phyloP scores from a whole-genome alignment of 2,329 filamentous ascomycete genomes.

The Coniochaeta sp. region DNA sequence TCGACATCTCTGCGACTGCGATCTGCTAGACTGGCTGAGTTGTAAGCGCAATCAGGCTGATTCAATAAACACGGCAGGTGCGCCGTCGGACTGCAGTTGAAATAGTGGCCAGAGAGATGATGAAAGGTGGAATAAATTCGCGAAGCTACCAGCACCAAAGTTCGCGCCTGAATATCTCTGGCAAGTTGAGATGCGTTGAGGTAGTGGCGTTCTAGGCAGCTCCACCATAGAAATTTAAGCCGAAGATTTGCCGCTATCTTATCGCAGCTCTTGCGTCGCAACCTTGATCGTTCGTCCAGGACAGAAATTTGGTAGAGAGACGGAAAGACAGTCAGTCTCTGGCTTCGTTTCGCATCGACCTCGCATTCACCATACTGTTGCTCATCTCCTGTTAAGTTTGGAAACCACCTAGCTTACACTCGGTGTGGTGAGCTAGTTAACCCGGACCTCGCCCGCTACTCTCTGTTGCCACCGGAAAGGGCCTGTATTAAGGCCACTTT shows the following conservation, averaged over 20 bases:
- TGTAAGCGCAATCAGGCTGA: neutral
- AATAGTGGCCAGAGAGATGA: neutral
- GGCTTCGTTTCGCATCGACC: neutral
- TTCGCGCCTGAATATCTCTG: neutral
- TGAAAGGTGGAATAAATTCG: neutral
- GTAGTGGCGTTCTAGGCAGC: neutral
- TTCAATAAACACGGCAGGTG: neutral
- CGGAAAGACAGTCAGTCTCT: neutral
- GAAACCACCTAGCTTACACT: neutral
- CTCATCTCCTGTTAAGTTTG: neutral
- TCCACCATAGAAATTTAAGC: neutral
- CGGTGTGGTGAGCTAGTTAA: neutral
- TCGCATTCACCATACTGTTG: neutral
- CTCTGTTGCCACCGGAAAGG: neutral
- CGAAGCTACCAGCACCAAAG: neutral
- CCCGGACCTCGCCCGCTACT: neutral
- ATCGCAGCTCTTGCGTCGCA: neutral
- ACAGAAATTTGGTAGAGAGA: neutral
- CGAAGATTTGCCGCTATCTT: neutral
- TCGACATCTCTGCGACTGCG: conserved; percentile 60
- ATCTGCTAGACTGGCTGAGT: neutral
- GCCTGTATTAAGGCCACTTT: neutral
- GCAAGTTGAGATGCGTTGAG: neutral
- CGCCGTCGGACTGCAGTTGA: neutral
- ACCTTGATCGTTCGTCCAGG: neutral